Base-by-base conservation (phyloP, 1,284 basidiomycete species). In the Flammula alnicola region DNA sequence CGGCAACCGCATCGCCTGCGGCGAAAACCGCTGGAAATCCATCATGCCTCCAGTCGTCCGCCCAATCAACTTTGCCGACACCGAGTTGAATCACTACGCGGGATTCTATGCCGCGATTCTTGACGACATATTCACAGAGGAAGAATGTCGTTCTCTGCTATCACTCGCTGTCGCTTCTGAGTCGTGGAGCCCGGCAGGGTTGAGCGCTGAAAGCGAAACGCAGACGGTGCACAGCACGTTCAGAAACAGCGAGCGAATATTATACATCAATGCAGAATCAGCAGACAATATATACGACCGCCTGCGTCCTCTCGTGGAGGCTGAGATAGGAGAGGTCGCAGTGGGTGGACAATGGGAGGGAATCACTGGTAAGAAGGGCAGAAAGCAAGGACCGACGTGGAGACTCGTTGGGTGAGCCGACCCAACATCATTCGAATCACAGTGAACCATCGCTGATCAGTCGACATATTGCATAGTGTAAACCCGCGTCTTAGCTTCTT, bases 401-500 rank as follows among this genome's bases (percentile, higher is more conserved):
- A 62, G 54, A 40, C 53, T 73, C 14, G 51, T 55, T 43, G 57
- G 69, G 69, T 71, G 39, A 30, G 65, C 56, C 5, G 8, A 30
- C 8, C 12, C 19, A 7, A 17, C 14, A 37, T 20, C 33, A 36
- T 26, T 10, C 41, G 17, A 25, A 19, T 6, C 44, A 12, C n/a
- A 37, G 36, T 20, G 5, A 20, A n/a, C 26, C 37, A 10, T 5
- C 17, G 31, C 17, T 20, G 25, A 40, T 41, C 35, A 44, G 36
- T n/a, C n/a, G n/a, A n/a, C n/a, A 20, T 22, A 19, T 41, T 43
- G 20, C 19, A 6, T 45, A 68, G 70, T 6, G 57, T 72, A 11
- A 70, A 72, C 48, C 58, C 67, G 7, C 66, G 71, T 4, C 63
- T 74, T 11, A 72, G 70, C 41, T 73, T 75, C 51, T 58, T 75